Evolutionary conservation across 805 yeast genomes (phyloP), one percentile per base, ranked within the genome.

Genomic region (Saccharomyces eubayanus): DNA sequence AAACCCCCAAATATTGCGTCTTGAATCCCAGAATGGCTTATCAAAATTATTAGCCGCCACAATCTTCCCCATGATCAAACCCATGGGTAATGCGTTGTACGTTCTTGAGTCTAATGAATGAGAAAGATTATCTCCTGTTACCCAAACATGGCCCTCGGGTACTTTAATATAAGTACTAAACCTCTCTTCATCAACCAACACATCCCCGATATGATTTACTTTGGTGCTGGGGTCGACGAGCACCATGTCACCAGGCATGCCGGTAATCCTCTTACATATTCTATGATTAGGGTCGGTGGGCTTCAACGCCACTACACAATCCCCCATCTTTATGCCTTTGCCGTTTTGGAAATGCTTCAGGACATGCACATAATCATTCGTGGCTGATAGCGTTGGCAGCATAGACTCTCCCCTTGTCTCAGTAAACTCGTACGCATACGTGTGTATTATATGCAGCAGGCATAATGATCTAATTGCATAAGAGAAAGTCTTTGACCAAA

Each of bases 111-210:
- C 99, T 49, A 91, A 73, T 21, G 96, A 88, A 59, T 85, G 89
- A 28, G 89, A 79, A 54, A 92, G 70, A 65, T 94, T 94, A 65
- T 94, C 99, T 1, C 99, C 99, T 0, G 97, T 89, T 2, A 91
- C 85, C 98, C 98, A 94, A 49, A 89, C 87, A 70, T 94, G 99
- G 2, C 99, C 99, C 59, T 84, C 81, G 1, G 99, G 99, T 0
- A 94, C 91, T 53, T 74, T 76, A 8, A 92, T 83, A 67, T 75
- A 89, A 53, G 80, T 78, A 48, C 71, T 57, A 50, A 66, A 69
- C 20, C 62, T 58, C 4, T 65, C 68, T 28, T 59, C 56, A 2
- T 48, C 51, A 30, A 51, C 53, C 2, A 46, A 29, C n/a, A 52
- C 54, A 16, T 52, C 56, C 29, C 52, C 56, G 5, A 55, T 55